Conservation (phyloP, 768 basidiomycete genomes). For the Rhodotorula sphaerocarpa region DNA sequence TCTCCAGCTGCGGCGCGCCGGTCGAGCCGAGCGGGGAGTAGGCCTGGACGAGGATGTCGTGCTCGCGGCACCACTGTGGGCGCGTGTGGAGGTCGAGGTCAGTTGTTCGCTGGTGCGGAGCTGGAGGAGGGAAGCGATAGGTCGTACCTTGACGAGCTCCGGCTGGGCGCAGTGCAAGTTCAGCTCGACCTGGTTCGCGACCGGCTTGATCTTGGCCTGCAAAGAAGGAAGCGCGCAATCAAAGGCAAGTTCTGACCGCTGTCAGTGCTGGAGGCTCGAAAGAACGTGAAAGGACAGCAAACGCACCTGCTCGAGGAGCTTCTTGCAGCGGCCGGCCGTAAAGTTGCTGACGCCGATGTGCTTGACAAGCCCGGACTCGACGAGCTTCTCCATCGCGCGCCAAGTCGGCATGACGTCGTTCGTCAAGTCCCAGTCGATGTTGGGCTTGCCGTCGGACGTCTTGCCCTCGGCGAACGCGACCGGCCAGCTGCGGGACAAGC, state of each 20-base stretch:
- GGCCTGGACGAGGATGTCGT: slow-evolving; percentile 53
- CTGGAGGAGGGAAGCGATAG: not conserved
- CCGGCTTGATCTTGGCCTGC: slow-evolving; percentile 36
- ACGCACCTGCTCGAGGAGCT: slow-evolving; percentile 17
- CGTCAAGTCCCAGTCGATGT: slow-evolving; percentile 19
- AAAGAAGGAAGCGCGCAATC: not conserved
- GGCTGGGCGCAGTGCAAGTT: slow-evolving; percentile 47
- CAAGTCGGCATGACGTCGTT: slow-evolving; percentile 50
- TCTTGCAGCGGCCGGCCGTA: slow-evolving; percentile 19
- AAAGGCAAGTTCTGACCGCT: no score
- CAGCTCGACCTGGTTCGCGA: slow-evolving; percentile 56
- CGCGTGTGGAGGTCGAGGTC: not conserved
- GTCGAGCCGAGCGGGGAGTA: slow-evolving; percentile 73
- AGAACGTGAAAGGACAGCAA: no score
- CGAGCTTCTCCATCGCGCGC: slow-evolving; percentile 66
- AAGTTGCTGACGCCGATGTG: slow-evolving; percentile 76
- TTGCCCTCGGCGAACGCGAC: slow-evolving; percentile 52
- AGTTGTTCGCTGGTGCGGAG: not conserved
- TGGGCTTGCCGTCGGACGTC: slow-evolving; percentile 1
- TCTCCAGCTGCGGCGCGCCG: slow-evolving; percentile 53
- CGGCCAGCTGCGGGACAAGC: slow-evolving; percentile 52
- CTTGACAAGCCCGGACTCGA: slow-evolving; percentile 57
- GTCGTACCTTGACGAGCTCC: slow-evolving; percentile 48
- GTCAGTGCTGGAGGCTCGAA: rapidly evolving
- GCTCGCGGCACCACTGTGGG: slow-evolving; percentile 51